Percentiles rank a stretch among this genome's conserved stretches.
Evolutionary conservation across 1,284 basidiomycete genomes (phyloP).

Genomic region (Ceratobasidium sp.): DNA sequence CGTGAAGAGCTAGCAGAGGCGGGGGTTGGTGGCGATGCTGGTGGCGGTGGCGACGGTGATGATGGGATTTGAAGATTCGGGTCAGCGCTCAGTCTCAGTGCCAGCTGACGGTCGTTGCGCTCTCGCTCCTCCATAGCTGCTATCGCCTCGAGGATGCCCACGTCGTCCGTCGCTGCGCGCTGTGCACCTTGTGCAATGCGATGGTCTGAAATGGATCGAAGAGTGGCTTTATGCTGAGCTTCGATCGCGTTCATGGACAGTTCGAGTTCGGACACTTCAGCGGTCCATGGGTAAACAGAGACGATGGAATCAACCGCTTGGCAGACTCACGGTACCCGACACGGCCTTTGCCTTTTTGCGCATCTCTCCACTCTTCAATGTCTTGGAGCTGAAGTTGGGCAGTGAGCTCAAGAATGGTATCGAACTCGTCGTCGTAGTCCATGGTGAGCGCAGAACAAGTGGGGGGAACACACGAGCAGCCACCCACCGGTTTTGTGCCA

Average conservation of each 20-base stretch:
- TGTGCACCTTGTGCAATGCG: slow-evolving; percentile 12
- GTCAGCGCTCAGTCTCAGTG: not conserved
- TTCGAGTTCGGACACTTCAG: slow-evolving; percentile 9
- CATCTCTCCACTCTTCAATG: slow-evolving; percentile 6
- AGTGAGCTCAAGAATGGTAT: slow-evolving; percentile 11
- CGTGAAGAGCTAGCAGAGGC: not conserved
- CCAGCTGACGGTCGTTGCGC: slow-evolving; percentile 3
- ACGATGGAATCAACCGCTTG: not conserved
- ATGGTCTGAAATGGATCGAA: not conserved
- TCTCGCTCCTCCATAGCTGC: slow-evolving; percentile 11
- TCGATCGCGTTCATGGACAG: not conserved
- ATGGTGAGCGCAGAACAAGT: not conserved
- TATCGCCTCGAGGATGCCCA: slow-evolving; percentile 1
- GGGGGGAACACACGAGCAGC: not conserved
- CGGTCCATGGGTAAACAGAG: not conserved
- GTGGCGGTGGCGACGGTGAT: not conserved
- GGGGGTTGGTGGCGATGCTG: not conserved
- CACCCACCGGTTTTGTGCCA: not conserved
- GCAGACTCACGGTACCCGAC: not conserved
- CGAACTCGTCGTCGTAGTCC: slow-evolving; percentile 11
- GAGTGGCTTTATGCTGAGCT: not conserved
- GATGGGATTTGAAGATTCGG: not conserved
- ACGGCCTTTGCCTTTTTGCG: slow-evolving; percentile 16
- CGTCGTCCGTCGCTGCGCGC: not conserved
- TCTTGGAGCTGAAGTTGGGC: slow-evolving; percentile 19